Evolutionary conservation across 106 monocot genomes (phyloP), one percentile per base, ranked within the genome.

Genomic region (Cymbidium sinense): DNA sequence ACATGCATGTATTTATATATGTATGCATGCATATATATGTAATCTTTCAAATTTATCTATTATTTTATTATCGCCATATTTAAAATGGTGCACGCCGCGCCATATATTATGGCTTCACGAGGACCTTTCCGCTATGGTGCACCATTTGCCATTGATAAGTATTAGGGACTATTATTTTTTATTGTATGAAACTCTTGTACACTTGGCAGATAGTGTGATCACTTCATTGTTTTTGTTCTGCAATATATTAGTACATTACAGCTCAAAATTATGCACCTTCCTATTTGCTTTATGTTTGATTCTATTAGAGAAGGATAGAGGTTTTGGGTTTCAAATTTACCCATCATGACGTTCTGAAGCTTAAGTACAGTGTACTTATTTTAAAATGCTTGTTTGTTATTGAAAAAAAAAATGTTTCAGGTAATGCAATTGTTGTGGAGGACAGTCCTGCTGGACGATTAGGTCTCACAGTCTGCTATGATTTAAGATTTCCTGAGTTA

Each of bases 401-500:
- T 31, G 21, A 33, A 65, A 67, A 67, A 27, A 4, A n/a, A 17
- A 13, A 13, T 47, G n/a, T 84, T 76, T 44, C 76, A 95, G 95
- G 95, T 21, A 67, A 82, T 34, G 31, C 75, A 62, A 64, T 91
- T 20, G 86, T 93, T 72, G 87, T 88, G 43, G 89, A 81, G 61
- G 96, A 93, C 30, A 93, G 93, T 82, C 96, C 96, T 79, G 75
- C 83, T 41, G 93, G 96, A 77, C 81, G 82, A 6, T 64, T 96
- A 34, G 96, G 93, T 75, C 84, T 91, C 75, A 96, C 93, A 75
- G 91, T 96, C 64, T 96, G 96, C 62, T 96, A 96, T 82, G 96
- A 96, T 84, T 86, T 96, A 50, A 87, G 93, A 82, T 96, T 96
- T 85, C 96, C 96, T 5, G 91, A 96, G 75, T 81, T 96, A 69